These are phyloP conservation scores for Geotrichum europaeum DNA, from an alignment of 1,139 yeast genomes.

Conservation along the genomic window DNA sequence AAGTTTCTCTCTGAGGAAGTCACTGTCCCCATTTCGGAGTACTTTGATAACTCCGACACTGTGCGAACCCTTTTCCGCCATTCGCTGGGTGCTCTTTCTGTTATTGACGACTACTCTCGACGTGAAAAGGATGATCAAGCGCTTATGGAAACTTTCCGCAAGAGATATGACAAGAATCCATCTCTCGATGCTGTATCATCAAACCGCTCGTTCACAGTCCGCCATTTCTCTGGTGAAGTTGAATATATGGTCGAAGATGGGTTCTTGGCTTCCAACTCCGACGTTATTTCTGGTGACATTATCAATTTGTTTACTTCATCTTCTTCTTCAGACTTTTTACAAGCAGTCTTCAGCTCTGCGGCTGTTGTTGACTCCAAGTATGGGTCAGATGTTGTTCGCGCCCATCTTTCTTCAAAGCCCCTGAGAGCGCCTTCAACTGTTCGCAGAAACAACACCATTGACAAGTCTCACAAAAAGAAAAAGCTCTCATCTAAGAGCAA, in stretches of 20 bases:
- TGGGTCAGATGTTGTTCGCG: conserved; percentile 35
- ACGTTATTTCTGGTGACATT: conserved; percentile 38
- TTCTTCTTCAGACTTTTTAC: conserved; percentile 37
- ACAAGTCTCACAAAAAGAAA: conserved; percentile 18
- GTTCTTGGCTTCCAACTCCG: conserved; percentile 34
- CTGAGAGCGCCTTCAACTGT: conserved; percentile 37
- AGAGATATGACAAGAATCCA: conserved; percentile 34
- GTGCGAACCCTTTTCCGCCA: conserved; percentile 37
- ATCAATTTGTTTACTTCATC: conserved; percentile 38
- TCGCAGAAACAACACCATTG: conserved; percentile 20
- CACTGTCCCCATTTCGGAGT: conserved; percentile 34
- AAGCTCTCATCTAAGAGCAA: conserved; percentile 24
- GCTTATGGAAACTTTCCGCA: conserved; percentile 32
- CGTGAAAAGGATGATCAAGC: conserved; percentile 34
- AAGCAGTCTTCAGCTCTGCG: conserved; percentile 33
- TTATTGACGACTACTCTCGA: conserved; percentile 38
- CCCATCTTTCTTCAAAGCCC: conserved; percentile 38
- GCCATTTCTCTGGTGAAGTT: conserved; percentile 41
- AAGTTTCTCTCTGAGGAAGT: conserved; percentile 39
- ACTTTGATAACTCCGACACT: conserved; percentile 39
- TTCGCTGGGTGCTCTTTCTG: conserved; percentile 34
- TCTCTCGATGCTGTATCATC: conserved; percentile 30
- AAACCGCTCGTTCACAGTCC: conserved; percentile 32
- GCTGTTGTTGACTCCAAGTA: conserved; percentile 37
- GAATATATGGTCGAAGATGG: conserved; percentile 34